These are phyloP conservation scores for Pythium phragmiticola DNA, from an alignment of 352 stramenopile genomes.

Conservation along the genomic window DNA sequence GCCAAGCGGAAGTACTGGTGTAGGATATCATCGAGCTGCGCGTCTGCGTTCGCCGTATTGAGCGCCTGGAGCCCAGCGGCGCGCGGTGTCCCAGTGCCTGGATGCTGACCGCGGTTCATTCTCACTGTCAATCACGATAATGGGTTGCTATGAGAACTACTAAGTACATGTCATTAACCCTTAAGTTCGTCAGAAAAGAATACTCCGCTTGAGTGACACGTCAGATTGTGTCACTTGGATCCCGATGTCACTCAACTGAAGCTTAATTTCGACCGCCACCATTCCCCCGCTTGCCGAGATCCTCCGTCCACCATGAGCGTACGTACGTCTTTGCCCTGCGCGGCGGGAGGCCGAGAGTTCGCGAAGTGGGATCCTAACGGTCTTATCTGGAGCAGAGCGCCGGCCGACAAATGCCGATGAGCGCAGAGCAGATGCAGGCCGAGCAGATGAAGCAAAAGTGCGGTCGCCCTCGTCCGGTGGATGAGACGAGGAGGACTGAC, in stretches of 20 bases:
- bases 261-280: background rate
- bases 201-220: background rate
- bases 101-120: background rate
- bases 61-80: slow-evolving; percentile 3
- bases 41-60: slow-evolving; percentile 19
- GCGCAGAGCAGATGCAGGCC: slow-evolving; percentile 81
- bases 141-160: background rate
- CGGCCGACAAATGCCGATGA: slow-evolving; percentile 42
- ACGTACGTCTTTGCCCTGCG: slow-evolving; percentile 7
- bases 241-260: background rate
- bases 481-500: background rate
- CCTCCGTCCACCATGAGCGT: slow-evolving; percentile 27
- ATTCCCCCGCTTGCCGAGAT: background rate
- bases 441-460: slow-evolving; percentile 87
- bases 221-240: background rate
- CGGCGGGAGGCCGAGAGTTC: background rate
- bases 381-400: slow-evolving; percentile 11
- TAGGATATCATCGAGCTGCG: slow-evolving; percentile 20
- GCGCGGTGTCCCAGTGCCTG: background rate
- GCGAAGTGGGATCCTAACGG: background rate
- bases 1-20: slow-evolving; percentile 26
- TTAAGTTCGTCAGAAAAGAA: background rate
- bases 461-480: background rate
- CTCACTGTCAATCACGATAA: background rate
- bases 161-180: background rate